These are phyloP conservation scores for Mercurialis annua DNA, from an alignment of 345 rosid genomes.

Conservation along the genomic window DNA sequence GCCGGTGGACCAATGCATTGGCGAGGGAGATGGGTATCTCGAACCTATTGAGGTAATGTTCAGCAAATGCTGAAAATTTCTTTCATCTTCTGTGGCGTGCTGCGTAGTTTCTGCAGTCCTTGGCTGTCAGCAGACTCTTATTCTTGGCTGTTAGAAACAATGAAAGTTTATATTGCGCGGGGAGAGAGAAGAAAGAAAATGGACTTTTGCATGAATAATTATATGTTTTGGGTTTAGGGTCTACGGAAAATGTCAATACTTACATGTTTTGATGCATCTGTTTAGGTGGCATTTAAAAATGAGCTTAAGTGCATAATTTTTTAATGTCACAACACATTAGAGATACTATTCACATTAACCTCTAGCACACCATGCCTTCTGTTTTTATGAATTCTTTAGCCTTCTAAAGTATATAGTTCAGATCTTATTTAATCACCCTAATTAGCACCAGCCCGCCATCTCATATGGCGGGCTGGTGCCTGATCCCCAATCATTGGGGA, in stretches of 20 bases:
- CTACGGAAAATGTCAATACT: background rate
- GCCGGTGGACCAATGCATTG: constrained; percentile 60
- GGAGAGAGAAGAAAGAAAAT: background rate
- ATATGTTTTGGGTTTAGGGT: background rate
- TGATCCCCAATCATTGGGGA: no score
- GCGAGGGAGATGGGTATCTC: constrained; percentile 65
- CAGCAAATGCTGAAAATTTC: background rate
- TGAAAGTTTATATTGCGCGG: background rate
- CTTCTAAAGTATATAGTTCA: no score
- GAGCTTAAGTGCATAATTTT: background rate
- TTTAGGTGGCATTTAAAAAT: background rate
- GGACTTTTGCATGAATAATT: no score
- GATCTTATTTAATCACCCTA: no score
- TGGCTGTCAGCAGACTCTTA: background rate
- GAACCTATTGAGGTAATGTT: constrained; percentile 72
- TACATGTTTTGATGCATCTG: background rate
- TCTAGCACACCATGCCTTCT: no score
- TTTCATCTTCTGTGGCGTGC: background rate
- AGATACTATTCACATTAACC: background rate
- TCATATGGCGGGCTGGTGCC: no score
- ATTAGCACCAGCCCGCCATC: no score
- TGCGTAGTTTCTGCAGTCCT: background rate
- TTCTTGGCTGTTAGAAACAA: background rate
- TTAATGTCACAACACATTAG: background rate
- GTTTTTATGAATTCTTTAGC: no score